Conservation (phyloP, 2,329 filamentous ascomycete species). For the Ceratocystis papillata region DNA sequence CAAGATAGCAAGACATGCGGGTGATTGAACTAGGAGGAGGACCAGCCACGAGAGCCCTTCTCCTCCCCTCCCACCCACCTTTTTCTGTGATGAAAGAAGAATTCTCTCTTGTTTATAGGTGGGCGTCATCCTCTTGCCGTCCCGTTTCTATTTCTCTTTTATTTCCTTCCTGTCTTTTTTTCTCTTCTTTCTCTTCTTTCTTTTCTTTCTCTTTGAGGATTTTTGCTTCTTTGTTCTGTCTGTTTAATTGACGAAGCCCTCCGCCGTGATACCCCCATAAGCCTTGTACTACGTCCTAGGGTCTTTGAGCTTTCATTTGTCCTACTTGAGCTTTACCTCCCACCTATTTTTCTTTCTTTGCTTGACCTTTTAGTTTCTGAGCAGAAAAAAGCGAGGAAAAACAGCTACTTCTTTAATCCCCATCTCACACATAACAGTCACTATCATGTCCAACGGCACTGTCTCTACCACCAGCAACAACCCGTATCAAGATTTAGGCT, state of each 20-base stretch:
- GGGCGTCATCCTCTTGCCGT: neutral
- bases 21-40: too few species aligned
- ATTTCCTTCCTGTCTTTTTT: neutral
- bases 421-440: neutral
- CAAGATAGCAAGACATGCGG: too few species aligned
- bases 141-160: neutral
- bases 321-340: neutral
- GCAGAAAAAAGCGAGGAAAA: neutral
- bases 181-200: too few species aligned
- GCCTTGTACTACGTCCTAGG: neutral
- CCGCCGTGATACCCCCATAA: neutral
- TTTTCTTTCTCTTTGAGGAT: neutral
- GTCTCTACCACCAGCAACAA: constrained; percentile 12
- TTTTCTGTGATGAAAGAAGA: neutral
- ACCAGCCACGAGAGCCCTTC: neutral
- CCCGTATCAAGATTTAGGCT: constrained; percentile 26
- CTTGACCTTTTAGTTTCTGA: neutral
- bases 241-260: neutral
- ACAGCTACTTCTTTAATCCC: neutral
- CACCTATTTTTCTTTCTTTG: neutral
- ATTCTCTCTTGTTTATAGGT: neutral
- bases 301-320: neutral
- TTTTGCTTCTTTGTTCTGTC: neutral
- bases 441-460: constrained; percentile 8
- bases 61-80: neutral